These are phyloP conservation scores for Aegilops umbellulata DNA, from an alignment of 176 grass and related monocot genomes.

Conservation along the genomic window DNA sequence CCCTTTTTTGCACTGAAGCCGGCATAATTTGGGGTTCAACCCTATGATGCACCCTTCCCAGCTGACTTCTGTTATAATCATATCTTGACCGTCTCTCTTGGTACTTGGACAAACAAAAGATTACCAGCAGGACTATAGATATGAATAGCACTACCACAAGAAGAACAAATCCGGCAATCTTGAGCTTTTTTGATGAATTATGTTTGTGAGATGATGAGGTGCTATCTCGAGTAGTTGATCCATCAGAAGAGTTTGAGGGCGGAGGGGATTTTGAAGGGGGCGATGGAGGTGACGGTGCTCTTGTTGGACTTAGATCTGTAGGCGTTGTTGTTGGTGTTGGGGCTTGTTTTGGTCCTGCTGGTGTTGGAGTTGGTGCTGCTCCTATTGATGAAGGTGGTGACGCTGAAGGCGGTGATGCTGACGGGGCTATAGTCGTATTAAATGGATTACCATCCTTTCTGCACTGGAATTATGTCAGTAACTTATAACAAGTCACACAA, in stretches of 20 bases:
- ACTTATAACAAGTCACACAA: constrained; percentile 21
- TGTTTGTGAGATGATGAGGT: constrained; percentile 44
- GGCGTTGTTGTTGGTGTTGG: constrained; percentile 44
- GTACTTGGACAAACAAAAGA: constrained; percentile 86
- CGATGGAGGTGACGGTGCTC: constrained; percentile 35
- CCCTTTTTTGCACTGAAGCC: constrained; percentile 41
- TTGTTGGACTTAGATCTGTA: constrained; percentile 23
- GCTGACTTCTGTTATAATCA: constrained; percentile 53
- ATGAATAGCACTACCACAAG: constrained; percentile 61
- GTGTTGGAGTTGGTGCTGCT: constrained; percentile 44
- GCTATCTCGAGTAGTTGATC: constrained; percentile 42
- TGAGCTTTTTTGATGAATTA: constrained; percentile 55
- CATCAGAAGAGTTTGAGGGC: constrained; percentile 35
- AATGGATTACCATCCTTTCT: constrained; percentile 99
- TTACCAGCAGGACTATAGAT: constrained; percentile 48
- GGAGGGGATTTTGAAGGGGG: constrained; percentile 47
- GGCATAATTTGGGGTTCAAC: constrained; percentile 47
- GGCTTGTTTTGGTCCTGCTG: constrained; percentile 43
- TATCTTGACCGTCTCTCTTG: constrained; percentile 63
- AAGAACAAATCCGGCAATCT: constrained; percentile 82
- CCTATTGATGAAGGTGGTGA: constrained; percentile 44
- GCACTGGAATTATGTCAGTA: constrained; percentile 38
- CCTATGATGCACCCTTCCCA: constrained; percentile 43
- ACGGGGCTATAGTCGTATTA: constrained; percentile 64
- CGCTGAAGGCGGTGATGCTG: constrained; percentile 58